Conservation (phyloP, 1,284 basidiomycete genomes). For the Pulveroboletus sp. region DNA sequence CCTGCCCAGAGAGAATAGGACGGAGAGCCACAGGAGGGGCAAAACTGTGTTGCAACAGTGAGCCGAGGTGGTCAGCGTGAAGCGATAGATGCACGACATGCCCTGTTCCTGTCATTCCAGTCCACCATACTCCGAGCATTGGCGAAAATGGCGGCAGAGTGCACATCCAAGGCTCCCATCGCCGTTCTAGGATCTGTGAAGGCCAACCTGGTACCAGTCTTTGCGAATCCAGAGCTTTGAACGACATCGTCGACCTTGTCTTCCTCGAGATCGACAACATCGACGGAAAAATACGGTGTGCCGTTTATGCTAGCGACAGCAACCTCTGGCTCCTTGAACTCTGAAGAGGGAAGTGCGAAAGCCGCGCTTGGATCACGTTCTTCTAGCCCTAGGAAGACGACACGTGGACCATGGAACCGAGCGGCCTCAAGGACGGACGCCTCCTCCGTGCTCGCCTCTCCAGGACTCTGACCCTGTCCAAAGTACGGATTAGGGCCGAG, state of each 20-base stretch:
- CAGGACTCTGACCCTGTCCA: conserved; percentile 61
- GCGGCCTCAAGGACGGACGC: conserved; percentile 58
- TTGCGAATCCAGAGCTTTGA: conserved; percentile 40
- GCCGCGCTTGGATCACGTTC: conserved; percentile 53
- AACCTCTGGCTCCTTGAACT: conserved; percentile 51
- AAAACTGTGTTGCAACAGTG: conserved; percentile 58
- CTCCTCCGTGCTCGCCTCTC: conserved; percentile 43
- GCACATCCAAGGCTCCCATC: conserved; percentile 52
- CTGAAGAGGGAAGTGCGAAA: conserved; percentile 59
- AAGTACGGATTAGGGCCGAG: conserved; percentile 57
- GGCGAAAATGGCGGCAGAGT: conserved; percentile 75
- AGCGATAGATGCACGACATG: conserved; percentile 29
- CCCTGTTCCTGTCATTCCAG: conserved; percentile 88
- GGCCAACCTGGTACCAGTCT: conserved; percentile 44
- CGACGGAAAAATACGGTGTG: conserved; percentile 78
- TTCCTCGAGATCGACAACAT: conserved; percentile 58
- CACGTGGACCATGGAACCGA: conserved; percentile 55
- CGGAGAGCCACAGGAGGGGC: conserved; percentile 81
- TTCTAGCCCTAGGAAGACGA: conserved; percentile 80
- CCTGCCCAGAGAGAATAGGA: conserved; percentile 93
- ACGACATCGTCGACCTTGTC: conserved; percentile 48
- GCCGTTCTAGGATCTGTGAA: conserved; percentile 74
- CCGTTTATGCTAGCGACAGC: conserved; percentile 66
- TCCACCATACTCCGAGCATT: conserved; percentile 80
- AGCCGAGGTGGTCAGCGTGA: not conserved